Conservation (phyloP, 176 grass and related monocot genomes). For the Phyllostachys edulis region DNA sequence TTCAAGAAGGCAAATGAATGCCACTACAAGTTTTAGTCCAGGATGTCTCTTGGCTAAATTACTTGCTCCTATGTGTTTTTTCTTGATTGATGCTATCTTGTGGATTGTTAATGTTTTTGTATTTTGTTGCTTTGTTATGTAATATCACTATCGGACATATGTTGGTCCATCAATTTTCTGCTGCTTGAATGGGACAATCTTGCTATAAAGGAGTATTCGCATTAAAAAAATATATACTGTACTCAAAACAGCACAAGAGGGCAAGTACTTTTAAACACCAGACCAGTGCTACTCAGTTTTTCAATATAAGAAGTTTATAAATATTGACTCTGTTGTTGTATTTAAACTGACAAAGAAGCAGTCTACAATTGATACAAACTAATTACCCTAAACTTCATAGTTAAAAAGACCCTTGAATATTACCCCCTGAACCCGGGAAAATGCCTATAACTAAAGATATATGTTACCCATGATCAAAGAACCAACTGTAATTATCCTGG, state of each 20-base stretch:
- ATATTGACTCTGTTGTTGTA: not conserved
- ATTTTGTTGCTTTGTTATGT: constrained; percentile 15
- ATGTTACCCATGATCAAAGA: not conserved
- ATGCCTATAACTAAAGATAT: not conserved
- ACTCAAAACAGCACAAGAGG: not conserved
- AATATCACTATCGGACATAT: constrained; percentile 15
- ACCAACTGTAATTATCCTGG: not conserved
- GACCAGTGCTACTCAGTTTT: not conserved
- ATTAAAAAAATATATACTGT: not conserved
- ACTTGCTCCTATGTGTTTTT: constrained; percentile 17
- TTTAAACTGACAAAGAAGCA: not conserved
- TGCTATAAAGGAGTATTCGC: not conserved
- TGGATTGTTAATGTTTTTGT: constrained; percentile 5
- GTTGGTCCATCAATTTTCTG: not conserved
- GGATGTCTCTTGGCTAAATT: constrained; percentile 24
- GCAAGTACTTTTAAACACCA: not conserved
- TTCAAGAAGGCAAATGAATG: constrained; percentile 79
- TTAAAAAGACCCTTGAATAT: not conserved
- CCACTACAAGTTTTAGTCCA: constrained; percentile 42
- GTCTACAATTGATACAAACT: not conserved
- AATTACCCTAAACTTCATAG: not conserved
- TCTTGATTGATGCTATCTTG: constrained; percentile 19
- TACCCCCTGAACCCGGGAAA: not conserved
- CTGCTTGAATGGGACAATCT: constrained; percentile 6
- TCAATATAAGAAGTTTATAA: not conserved